Base-by-base conservation (phyloP, 768 basidiomycete species). In the Trametes villosa region DNA sequence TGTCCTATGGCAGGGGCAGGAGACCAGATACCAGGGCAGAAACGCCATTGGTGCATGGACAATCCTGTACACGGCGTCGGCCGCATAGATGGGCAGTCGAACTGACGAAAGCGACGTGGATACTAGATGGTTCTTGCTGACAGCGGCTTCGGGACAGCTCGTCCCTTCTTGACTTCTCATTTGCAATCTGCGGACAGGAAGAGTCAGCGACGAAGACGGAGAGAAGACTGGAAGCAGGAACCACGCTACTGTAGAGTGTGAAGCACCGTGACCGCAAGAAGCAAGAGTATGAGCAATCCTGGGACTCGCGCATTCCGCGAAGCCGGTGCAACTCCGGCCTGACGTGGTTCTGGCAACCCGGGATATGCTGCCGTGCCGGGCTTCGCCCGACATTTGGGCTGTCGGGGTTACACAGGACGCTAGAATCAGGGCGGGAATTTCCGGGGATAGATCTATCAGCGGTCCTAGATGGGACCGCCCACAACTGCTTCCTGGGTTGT, bases 401-500 rank as follows among this genome's bases (percentile, higher is more conserved):
- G 36, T 40, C 36, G 48, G 29, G 15, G 30, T 42, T 17, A 24
- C 11, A 11, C 38, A 46, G 41, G 38, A 31, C 48, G 31, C 57
- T 50, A 57, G 57, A 57, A 57, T 40, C 48, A 27, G n/a, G 26
- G 49, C 26, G 27, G 38, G 34, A 31, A 49, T 12, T 41, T 34
- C 31, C 36, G 33, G 24, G 24, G 9, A n/a, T n/a, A 42, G 41
- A 20, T 22, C 12, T 22, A 56, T 34, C 31, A 56, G 33, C 55
- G 46, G 38, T 30, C 8, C 38, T 24, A 42, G 40, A 24, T 31
- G 48, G 30, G 33, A 31, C 29, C 29, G 46, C 15, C 12, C 20
- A 48, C 34, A 15, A 15, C 29, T 31, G 30, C 46, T 31, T 18
- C 46, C 44, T 22, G 15, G 13, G 46, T 15, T 48, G 46, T 29